These are phyloP conservation scores for Saturnispora serradocipensis DNA, from an alignment of 805 yeast genomes.

Conservation along the genomic window DNA sequence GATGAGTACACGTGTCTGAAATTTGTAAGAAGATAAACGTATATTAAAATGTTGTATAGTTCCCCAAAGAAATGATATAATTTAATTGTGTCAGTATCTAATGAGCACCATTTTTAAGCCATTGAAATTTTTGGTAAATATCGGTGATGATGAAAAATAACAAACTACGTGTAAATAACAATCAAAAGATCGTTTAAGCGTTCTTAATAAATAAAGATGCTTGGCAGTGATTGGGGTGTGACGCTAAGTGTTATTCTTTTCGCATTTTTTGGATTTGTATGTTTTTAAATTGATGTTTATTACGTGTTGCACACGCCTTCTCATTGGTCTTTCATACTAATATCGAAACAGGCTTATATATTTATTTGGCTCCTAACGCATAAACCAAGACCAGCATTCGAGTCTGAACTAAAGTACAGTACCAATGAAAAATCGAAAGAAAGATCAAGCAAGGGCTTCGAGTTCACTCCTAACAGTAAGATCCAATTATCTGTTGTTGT, in stretches of 20 bases:
- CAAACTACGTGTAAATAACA: neutral
- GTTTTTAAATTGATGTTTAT: neutral
- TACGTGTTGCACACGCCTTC: neutral
- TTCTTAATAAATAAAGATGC: neutral
- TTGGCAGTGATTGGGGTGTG: neutral
- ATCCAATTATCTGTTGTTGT: slow-evolving; percentile 60
- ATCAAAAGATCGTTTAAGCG: neutral
- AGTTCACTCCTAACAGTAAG: neutral
- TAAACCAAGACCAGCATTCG: slow-evolving; percentile 46
- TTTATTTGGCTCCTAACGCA: slow-evolving; percentile 45
- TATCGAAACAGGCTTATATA: slow-evolving; percentile 29
- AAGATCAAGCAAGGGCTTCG: slow-evolving; percentile 31
- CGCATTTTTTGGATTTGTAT: neutral
- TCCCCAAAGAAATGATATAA: neutral
- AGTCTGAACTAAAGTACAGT: slow-evolving; percentile 43
- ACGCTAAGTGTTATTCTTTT: neutral
- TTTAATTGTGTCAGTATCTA: neutral
- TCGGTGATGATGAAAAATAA: neutral
- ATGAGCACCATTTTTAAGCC: neutral
- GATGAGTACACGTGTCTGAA: slow-evolving; percentile 15
- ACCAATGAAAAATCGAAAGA: slow-evolving; percentile 35
- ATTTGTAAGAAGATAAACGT: neutral
- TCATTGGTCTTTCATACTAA: neutral
- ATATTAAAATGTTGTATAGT: neutral
- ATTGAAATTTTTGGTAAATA: neutral